phyloP scores from a whole-genome alignment of 2,329 filamentous ascomycete genomes.

The Colletotrichum siamense region DNA sequence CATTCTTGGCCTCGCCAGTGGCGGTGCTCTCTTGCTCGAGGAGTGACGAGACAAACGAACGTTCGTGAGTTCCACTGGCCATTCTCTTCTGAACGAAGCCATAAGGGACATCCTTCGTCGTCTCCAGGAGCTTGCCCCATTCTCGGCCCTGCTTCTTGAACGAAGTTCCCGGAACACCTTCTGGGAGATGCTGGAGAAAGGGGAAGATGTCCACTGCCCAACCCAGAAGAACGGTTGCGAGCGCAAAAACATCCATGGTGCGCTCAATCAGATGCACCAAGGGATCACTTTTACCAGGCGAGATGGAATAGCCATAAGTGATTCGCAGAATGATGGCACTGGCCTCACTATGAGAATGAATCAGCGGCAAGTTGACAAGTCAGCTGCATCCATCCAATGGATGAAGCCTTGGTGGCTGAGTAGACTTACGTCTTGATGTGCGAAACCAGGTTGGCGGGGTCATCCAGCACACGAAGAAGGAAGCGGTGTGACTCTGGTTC shows the following conservation, averaged over 20 bases:
- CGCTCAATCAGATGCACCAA: background rate
- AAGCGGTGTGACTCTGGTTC: background rate
- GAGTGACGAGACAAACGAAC: background rate
- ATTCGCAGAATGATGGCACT: background rate
- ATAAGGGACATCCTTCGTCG: constrained; percentile 7
- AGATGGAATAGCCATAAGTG: background rate
- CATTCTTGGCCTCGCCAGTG: background rate
- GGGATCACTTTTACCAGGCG: background rate
- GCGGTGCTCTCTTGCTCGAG: background rate
- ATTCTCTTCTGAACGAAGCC: background rate
- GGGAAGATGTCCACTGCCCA: background rate
- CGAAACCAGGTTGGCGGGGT: background rate
- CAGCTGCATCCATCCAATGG: background rate
- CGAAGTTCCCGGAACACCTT: constrained; percentile 1
- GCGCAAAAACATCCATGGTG: background rate
- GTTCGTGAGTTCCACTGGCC: background rate
- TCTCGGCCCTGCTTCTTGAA: constrained; percentile 10
- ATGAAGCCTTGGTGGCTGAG: background rate
- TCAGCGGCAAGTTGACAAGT: background rate
- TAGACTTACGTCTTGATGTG: background rate
- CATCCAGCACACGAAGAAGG: background rate
- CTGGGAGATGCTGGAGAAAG: background rate
- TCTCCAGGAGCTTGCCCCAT: background rate
- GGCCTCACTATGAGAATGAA: background rate
- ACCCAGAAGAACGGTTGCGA: background rate